These are phyloP conservation scores for Pterocarpus macrocarpus DNA, from an alignment of 306 rosid genomes.

Conservation along the genomic window DNA sequence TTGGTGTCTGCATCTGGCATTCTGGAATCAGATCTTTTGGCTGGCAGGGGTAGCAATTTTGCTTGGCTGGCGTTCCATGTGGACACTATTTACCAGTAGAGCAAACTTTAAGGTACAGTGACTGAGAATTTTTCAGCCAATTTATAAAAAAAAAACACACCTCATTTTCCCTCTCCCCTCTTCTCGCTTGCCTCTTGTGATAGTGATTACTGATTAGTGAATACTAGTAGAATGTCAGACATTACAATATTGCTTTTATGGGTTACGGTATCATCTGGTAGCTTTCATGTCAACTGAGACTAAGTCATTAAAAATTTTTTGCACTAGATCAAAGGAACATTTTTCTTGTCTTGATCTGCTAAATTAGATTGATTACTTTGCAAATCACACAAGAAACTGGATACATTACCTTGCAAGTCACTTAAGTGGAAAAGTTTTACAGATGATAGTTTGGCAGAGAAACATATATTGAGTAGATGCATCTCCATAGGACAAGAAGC, in stretches of 20 bases:
- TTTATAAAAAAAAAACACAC: not conserved
- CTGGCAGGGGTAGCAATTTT: constrained; percentile 80
- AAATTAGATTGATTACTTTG: constrained; percentile 1
- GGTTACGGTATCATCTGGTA: not conserved
- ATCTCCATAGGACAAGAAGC: not conserved
- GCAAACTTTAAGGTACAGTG: constrained; percentile 75
- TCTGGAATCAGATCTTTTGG: constrained; percentile 76
- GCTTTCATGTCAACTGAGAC: not conserved
- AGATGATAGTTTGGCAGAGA: constrained; percentile 6
- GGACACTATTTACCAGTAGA: constrained; percentile 75
- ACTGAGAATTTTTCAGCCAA: not conserved
- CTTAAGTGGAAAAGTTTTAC: not conserved
- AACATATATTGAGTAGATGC: not conserved
- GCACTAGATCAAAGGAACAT: not conserved
- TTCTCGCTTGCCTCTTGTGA: not conserved
- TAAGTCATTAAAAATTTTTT: not conserved
- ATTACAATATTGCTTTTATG: not conserved
- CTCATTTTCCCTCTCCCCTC: not conserved
- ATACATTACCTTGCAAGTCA: not conserved
- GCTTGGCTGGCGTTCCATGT: constrained; percentile 85
- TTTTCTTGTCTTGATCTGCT: constrained; percentile 29
- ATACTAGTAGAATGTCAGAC: constrained; percentile 16
- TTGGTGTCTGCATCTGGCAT: constrained; percentile 22
- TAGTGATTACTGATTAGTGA: not conserved
- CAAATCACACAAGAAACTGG: not conserved